Evolutionary conservation across 2,329 filamentous ascomycete species (phyloP).

Genomic region (Eutypa lata): DNA sequence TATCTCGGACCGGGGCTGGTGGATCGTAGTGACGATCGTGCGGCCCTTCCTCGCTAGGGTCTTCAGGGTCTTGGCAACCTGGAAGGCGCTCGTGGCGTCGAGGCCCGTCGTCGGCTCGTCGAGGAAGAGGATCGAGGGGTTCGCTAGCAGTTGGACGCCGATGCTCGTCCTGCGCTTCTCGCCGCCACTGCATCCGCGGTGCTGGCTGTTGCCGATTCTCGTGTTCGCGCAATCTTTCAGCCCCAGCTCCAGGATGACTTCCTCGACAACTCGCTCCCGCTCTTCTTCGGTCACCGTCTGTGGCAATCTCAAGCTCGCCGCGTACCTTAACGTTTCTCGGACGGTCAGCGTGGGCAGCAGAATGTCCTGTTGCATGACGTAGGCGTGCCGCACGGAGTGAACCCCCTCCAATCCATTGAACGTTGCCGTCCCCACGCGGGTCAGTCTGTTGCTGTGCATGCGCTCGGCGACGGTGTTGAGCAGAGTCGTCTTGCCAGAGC

Average conservation of each 20-base stretch:
- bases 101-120: conserved; percentile 78
- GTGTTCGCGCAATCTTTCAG: conserved; percentile 77
- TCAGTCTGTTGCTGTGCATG: conserved; percentile 53
- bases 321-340: conserved; percentile 70
- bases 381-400: conserved; percentile 57
- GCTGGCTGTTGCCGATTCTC: conserved; percentile 65
- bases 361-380: conserved; percentile 76
- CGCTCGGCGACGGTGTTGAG: conserved; percentile 70
- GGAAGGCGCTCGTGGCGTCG: conserved; percentile 73
- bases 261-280: conserved; percentile 63
- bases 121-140: conserved; percentile 73
- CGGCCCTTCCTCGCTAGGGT: conserved; percentile 63
- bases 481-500: conserved; percentile 69
- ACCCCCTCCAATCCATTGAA: conserved; percentile 61
- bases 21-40: conserved; percentile 71
- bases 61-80: conserved; percentile 69
- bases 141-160: conserved; percentile 74
- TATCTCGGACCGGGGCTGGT: conserved; percentile 76
- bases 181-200: conserved; percentile 75
- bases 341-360: conserved; percentile 72
- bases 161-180: conserved; percentile 76
- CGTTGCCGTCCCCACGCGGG: conserved; percentile 50
- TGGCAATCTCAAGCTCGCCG: conserved; percentile 68
- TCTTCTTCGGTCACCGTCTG: conserved; percentile 58
- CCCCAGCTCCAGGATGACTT: conserved; percentile 72